phyloP scores from a whole-genome alignment of 495 filamentous ascomycete genomes.

The Cladorrhinum samala region DNA sequence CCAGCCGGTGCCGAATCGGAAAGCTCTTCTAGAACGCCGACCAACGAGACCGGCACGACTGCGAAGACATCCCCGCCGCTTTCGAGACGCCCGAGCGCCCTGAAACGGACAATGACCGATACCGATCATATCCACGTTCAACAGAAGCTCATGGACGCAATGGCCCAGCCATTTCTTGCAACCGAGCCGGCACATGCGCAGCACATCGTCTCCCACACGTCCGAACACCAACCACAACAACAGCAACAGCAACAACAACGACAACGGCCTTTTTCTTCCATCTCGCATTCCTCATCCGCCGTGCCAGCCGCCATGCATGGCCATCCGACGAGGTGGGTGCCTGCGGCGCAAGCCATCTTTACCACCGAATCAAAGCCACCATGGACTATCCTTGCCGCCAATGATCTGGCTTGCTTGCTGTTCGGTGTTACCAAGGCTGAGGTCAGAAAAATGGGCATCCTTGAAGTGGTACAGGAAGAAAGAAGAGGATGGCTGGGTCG shows the following conservation, averaged over 20 bases:
- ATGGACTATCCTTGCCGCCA: constrained; percentile 95
- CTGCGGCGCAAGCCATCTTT: constrained; percentile 92
- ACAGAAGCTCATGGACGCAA: constrained; percentile 77
- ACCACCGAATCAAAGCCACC: constrained; percentile 81
- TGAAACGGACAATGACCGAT: constrained; percentile 88
- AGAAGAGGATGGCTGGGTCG: constrained; percentile 83
- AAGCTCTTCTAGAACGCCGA: constrained; percentile 49
- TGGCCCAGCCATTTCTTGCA: constrained; percentile 74
- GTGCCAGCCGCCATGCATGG: constrained; percentile 56
- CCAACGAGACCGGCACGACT: constrained; percentile 49
- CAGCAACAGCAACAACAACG: too few relatives aligned
- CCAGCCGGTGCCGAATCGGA: constrained; percentile 35
- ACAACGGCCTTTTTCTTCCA: constrained; percentile 34
- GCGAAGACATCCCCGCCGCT: constrained; percentile 46
- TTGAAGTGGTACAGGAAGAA: constrained; percentile 89
- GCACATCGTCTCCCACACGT: constrained; percentile 32
- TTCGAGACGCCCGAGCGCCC: constrained; percentile 56
- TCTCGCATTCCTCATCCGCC: constrained; percentile 24
- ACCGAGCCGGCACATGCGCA: constrained; percentile 45
- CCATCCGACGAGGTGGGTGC: constrained; percentile 83
- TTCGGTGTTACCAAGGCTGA: constrained; percentile 94
- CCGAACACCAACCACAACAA: too few relatives aligned
- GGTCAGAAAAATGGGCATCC: constrained; percentile 86
- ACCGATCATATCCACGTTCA: constrained; percentile 62
- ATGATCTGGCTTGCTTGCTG: constrained; percentile 90